Percentiles rank a stretch among this genome's conserved stretches.
Evolutionary conservation across 306 rosid species (phyloP).

Genomic region (Amphicarpaea edgeworthii): DNA sequence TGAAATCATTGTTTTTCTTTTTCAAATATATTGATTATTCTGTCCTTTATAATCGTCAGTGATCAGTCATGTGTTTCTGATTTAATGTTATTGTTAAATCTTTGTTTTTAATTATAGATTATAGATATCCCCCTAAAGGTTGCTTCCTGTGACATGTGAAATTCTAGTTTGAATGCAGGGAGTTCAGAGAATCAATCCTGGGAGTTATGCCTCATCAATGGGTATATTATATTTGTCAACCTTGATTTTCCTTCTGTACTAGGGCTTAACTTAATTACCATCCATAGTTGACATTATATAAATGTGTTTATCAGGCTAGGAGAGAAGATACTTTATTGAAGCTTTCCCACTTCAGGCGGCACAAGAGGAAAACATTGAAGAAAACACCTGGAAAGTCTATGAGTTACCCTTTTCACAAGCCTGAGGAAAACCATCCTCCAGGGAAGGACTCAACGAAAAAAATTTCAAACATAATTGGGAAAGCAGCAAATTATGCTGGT

Average conservation of each 20-base stretch:
- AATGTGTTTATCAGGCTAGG: conserved; percentile 73
- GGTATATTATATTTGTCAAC: conserved; percentile 60
- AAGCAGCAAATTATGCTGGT: conserved; percentile 88
- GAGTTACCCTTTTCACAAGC: conserved; percentile 80
- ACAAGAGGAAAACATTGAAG: conserved; percentile 89
- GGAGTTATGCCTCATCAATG: conserved; percentile 99
- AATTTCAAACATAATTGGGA: conserved; percentile 89
- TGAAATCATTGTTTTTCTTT: conserved; percentile 26
- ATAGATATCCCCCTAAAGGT: conserved; percentile 36
- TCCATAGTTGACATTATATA: conserved; percentile 38
- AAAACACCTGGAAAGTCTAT: conserved; percentile 72
- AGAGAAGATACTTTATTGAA: conserved; percentile 92
- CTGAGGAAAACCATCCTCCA: conserved; percentile 95
- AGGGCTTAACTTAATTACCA: conserved; percentile 14
- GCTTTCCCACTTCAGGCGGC: conserved; percentile 84
- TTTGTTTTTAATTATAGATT: conserved; percentile 33
- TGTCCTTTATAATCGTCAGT: too few relatives aligned
- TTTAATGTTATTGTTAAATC: conserved; percentile 24
- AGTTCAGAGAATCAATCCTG: conserved; percentile 96
- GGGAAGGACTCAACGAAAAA: conserved; percentile 95
- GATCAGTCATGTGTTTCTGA: too few relatives aligned
- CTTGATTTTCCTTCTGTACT: conserved; percentile 4
- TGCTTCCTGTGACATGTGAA: conserved; percentile 57
- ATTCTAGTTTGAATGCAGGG: conserved; percentile 93
- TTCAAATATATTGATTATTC: conserved; percentile 1